Conservation (phyloP, 306 rosid genomes). For the Malus orientalis region DNA sequence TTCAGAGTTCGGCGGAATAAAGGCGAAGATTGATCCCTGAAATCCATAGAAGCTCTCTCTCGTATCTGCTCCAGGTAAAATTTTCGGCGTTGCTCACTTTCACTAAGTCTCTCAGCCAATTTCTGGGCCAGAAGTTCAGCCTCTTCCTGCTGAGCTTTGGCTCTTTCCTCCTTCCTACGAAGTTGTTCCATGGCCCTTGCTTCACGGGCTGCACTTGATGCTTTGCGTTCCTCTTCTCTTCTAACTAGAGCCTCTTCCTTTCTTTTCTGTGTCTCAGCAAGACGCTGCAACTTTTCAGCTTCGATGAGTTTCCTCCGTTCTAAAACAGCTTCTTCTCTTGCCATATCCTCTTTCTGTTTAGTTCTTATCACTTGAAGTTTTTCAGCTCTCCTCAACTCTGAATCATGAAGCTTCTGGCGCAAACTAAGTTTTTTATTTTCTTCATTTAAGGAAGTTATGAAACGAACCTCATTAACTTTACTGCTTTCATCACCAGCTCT, state of each 20-base stretch:
- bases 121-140: constrained; percentile 98
- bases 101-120: constrained; percentile 92
- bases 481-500: constrained; percentile 99
- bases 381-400: constrained; percentile 98
- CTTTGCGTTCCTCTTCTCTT: constrained; percentile 98
- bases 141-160: constrained; percentile 97
- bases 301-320: constrained; percentile 90
- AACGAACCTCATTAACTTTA: constrained; percentile 96
- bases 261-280: constrained; percentile 89
- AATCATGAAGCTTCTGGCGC: constrained; percentile 94
- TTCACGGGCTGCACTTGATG: constrained; percentile 97
- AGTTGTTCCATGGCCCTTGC: constrained; percentile 92
- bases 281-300: constrained; percentile 97
- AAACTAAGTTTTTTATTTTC: constrained; percentile 81
- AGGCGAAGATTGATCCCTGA: constrained; percentile 95
- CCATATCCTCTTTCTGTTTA: constrained; percentile 95
- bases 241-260: constrained; percentile 95
- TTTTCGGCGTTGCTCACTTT: constrained; percentile 95
- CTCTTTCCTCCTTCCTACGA: constrained; percentile 96
- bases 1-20: constrained; percentile 57
- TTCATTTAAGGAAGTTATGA: constrained; percentile 89
- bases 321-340: constrained; percentile 95
- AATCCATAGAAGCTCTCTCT: constrained; percentile 94
- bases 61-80: constrained; percentile 92
- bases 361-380: constrained; percentile 88